Percentiles rank a stretch among this genome's conserved stretches.
Evolutionary conservation across 2,329 filamentous ascomycete species (phyloP).

Genomic region (Phialophora verrucosa): DNA sequence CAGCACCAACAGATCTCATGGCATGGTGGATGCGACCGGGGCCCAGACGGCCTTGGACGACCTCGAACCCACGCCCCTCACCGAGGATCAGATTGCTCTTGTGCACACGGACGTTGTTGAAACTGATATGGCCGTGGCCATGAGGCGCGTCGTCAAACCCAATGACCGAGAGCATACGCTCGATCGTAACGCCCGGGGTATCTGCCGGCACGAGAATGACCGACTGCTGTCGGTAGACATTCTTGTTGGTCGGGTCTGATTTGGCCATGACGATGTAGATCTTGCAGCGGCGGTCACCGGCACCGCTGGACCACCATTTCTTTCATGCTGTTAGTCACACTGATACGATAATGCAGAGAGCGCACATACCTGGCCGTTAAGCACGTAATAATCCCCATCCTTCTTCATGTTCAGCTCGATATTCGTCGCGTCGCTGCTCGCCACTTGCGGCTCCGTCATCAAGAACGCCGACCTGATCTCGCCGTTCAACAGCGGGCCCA

Average conservation of each 20-base stretch:
- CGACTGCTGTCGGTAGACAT: conserved; percentile 88
- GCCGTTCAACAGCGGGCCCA: conserved; percentile 79
- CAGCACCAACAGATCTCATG: conserved; percentile 91
- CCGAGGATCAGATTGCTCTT: conserved; percentile 82
- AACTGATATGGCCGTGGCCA: conserved; percentile 90
- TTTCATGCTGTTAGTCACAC: conserved; percentile 48
- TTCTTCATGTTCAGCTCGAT: conserved; percentile 81
- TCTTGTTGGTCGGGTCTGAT: conserved; percentile 74
- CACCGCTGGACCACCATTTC: conserved; percentile 99
- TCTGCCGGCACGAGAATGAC: conserved; percentile 85
- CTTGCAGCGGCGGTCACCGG: conserved; percentile 88
- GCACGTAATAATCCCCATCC: conserved; percentile 85
- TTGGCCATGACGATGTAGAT: conserved; percentile 98
- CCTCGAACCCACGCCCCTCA: conserved; percentile 93
- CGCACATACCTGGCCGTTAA: conserved; percentile 68
- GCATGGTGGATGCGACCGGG: conserved; percentile 97
- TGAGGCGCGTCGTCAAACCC: conserved; percentile 98
- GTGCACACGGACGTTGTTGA: conserved; percentile 88
- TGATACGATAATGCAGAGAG: neutral
- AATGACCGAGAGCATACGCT: conserved; percentile 92
- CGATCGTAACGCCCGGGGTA: conserved; percentile 84
- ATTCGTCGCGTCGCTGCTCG: conserved; percentile 90
- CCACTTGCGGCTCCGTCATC: conserved; percentile 91
- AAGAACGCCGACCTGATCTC: conserved; percentile 88
- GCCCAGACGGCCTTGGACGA: conserved; percentile 95